Evolutionary conservation across 164 flowering plant species (phyloP), one percentile per base, ranked within the genome.

Genomic region (Chimonanthus praecox): DNA sequence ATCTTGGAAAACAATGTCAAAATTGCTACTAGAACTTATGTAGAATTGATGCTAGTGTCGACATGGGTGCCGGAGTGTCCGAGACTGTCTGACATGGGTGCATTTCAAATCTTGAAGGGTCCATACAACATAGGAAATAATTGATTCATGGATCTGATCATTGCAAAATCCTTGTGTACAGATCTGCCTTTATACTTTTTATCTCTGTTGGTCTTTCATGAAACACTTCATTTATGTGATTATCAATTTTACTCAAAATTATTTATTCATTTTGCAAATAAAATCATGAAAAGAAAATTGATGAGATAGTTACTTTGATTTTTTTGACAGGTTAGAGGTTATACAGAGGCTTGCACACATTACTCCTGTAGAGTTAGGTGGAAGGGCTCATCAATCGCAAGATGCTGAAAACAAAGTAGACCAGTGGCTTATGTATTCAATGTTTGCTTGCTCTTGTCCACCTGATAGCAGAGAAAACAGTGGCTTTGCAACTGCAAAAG

Each of bases 351-450:
- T 96, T 84, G 87, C 89, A 71, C 86, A 86, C 74, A 87, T 94
- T 58, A 96, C 99, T 70, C 94, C 99, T 58, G 75, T 83, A 76
- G 99, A 96, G 80, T 84, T 96, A 66, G 99, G 99, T 61, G 99
- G 98, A 78, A 96, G 87, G 84, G 97, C 92, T 78, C 87, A 90
- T 84, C 97, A 86, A 70, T 87, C 92, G 46, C 97, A 88, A 76
- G 99, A 96, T 80, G 78, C 85, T 71, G 99, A 96, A 76, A 92
- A 81, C 80, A 96, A 96, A 82, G 83, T 96, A 78, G 99, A 96
- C 78, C 99, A 96, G 80, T 93, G 98, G 99, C 90, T 94, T 51
- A 85, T 96, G 91, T 96, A 92, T 89, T 91, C 97, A 2, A 90
- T 94, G 91, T 92, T 94, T 80, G 90, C 89, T 49, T 96, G 97